Evolutionary conservation across 805 yeast species (phyloP).

Genomic region (Kazachstania taianensis): DNA sequence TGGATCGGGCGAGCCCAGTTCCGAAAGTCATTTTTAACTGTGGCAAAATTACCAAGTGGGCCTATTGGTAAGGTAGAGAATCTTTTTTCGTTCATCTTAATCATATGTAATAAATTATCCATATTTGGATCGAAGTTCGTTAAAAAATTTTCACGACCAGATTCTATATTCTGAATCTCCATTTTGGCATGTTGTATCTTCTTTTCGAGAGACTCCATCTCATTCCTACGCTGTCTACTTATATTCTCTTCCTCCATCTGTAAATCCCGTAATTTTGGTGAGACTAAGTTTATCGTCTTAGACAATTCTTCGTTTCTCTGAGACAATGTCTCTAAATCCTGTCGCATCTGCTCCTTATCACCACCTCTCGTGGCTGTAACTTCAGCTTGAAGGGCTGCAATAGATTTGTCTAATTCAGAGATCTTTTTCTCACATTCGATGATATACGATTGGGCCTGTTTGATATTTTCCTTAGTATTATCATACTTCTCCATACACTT

Average conservation of each 20-base stretch:
- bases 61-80: conserved; percentile 58
- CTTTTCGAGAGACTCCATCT: conserved; percentile 7
- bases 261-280: conserved; percentile 11
- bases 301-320: conserved; percentile 8
- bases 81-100: conserved; percentile 26
- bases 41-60: conserved; percentile 60
- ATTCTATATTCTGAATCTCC: conserved; percentile 21
- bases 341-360: conserved; percentile 21
- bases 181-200: conserved; percentile 10
- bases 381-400: conserved; percentile 21
- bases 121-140: conserved; percentile 45
- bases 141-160: conserved; percentile 25
- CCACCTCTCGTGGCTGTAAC: conserved; percentile 25
- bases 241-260: conserved; percentile 11
- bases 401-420: conserved; percentile 11
- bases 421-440: conserved; percentile 16
- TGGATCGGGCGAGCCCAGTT: conserved; percentile 57
- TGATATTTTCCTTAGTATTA: conserved; percentile 15
- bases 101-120: conserved; percentile 33
- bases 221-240: conserved; percentile 7
- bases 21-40: conserved; percentile 43
- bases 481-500: conserved; percentile 13
- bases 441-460: conserved; percentile 15
- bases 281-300: conserved; percentile 3
- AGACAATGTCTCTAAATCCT: conserved; percentile 10